Evolutionary conservation across 2,329 filamentous ascomycete species (phyloP).

Genomic region (Xylaria sp.): DNA sequence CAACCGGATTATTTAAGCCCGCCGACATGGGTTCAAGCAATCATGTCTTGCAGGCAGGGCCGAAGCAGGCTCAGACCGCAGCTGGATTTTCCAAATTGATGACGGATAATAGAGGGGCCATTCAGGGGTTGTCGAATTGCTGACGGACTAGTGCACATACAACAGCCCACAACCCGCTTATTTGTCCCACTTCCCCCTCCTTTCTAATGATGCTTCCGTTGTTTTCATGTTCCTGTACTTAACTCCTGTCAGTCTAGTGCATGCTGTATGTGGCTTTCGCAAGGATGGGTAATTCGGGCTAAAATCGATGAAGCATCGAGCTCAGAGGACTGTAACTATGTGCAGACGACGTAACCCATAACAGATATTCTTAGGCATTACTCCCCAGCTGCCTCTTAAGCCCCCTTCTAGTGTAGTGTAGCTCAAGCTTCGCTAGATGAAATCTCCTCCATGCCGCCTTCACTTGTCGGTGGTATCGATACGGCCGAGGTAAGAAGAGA

Average conservation of each 20-base stretch:
- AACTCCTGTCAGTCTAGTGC: not conserved
- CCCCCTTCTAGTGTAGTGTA: no score
- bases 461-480: not conserved
- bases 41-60: no score
- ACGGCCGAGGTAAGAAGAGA: no score
- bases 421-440: no score
- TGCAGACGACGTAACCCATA: no score
- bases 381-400: no score
- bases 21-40: no score
- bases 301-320: not conserved
- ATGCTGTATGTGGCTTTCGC: not conserved
- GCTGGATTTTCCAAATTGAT: no score
- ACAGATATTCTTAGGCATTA: no score
- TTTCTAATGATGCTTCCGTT: not conserved
- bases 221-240: not conserved
- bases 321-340: no score
- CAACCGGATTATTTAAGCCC: no score
- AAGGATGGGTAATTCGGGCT: not conserved
- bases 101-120: not conserved
- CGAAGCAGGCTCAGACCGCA: no score
- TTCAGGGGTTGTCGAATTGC: slow-evolving; percentile 5
- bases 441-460: not conserved
- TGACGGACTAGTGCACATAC: not conserved
- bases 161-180: slow-evolving; percentile 23
- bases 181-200: slow-evolving; percentile 15